Percentiles rank a stretch among this genome's conserved stretches.
These are phyloP conservation scores for Umbelopsis sp. DNA, from an alignment of 192 early-diverging fungal genomes.

Conservation along the genomic window DNA sequence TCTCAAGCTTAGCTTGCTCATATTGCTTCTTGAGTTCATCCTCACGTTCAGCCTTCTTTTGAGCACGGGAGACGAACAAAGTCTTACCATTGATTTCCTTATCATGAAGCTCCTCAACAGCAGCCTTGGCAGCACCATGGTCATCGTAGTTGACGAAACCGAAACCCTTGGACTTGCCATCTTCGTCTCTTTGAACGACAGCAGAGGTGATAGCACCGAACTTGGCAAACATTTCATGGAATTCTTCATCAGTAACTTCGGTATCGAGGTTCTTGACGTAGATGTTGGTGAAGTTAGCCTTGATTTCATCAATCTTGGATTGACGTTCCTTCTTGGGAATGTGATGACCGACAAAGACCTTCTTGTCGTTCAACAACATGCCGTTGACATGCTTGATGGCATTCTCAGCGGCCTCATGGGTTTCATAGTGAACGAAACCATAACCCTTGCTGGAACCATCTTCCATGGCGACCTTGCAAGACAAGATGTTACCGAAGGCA, in stretches of 20 bases:
- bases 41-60: slow-evolving; percentile 90
- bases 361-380: slow-evolving; percentile 86
- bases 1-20: slow-evolving; percentile 78
- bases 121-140: slow-evolving; percentile 75
- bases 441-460: slow-evolving; percentile 74
- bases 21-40: slow-evolving; percentile 87
- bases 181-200: slow-evolving; percentile 67
- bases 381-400: slow-evolving; percentile 90
- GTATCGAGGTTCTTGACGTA: slow-evolving; percentile 87
- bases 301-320: slow-evolving; percentile 67
- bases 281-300: slow-evolving; percentile 84
- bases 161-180: slow-evolving; percentile 77
- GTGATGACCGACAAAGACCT: slow-evolving; percentile 82
- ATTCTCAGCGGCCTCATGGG: slow-evolving; percentile 71
- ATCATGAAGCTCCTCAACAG: slow-evolving; percentile 83
- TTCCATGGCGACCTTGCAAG: slow-evolving; percentile 81
- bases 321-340: slow-evolving; percentile 76
- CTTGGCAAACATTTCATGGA: slow-evolving; percentile 64
- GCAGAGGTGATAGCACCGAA: slow-evolving; percentile 78
- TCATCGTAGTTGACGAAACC: slow-evolving; percentile 88
- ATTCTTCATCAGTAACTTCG: slow-evolving; percentile 68
- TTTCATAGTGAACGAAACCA: slow-evolving; percentile 93
- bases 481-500: slow-evolving; percentile 82
- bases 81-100: slow-evolving; percentile 77
- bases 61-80: slow-evolving; percentile 87